A percentile compares a stretch with the other conserved stretches of the same genome.
These are phyloP conservation scores for Solanum pennellii DNA, from an alignment of 257 asterid species.

Conservation along the genomic window DNA sequence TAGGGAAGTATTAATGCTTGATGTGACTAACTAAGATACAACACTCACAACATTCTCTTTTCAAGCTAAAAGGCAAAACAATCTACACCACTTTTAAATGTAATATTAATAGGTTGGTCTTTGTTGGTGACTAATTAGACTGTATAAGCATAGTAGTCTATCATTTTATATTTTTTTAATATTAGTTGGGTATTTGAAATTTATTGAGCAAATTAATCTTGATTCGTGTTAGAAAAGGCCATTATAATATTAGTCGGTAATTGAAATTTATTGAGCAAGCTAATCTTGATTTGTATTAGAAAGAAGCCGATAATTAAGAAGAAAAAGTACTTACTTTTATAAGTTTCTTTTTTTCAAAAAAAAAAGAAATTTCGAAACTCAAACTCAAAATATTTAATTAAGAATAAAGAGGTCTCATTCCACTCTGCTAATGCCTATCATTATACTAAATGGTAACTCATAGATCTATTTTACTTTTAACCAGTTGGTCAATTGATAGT, in stretches of 20 bases:
- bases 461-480: neutral
- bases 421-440: neutral
- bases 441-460: neutral
- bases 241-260: neutral
- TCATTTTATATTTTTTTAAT: neutral
- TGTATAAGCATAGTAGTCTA: neutral
- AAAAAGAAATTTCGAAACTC: neutral
- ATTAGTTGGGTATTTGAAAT: too few relatives aligned
- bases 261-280: neutral
- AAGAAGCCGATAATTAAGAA: neutral
- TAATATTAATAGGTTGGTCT: neutral
- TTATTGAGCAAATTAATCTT: neutral
- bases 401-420: neutral
- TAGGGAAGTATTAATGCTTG: conserved; percentile 7
- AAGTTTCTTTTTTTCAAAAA: neutral
- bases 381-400: neutral
- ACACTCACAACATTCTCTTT: conserved; percentile 22
- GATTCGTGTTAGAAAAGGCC: neutral
- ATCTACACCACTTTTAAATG: neutral
- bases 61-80: conserved; percentile 4
- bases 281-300: neutral
- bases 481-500: neutral
- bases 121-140: neutral
- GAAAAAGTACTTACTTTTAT: neutral
- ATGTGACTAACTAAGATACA: conserved; percentile 22